Conservation (phyloP, 2,329 filamentous ascomycete species). For the Cercospora beticola region DNA sequence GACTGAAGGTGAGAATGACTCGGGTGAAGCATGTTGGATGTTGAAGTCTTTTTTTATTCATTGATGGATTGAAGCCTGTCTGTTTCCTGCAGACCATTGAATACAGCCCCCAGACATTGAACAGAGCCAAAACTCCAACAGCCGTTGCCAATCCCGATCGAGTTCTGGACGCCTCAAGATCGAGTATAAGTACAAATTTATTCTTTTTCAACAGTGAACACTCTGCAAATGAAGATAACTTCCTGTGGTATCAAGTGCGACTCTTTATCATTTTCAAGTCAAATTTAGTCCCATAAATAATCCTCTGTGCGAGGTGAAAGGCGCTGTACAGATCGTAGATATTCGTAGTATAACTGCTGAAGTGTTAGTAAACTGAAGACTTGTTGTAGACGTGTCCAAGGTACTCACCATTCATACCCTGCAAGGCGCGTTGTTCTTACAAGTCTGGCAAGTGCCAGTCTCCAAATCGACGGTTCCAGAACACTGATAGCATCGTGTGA, state of each 20-base stretch:
- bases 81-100: background rate
- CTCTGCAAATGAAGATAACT: background rate
- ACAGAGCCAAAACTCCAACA: background rate
- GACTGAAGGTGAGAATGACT: background rate
- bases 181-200: background rate
- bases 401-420: conserved; percentile 15
- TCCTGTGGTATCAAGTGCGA: background rate
- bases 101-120: background rate
- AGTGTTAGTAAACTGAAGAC: background rate
- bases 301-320: background rate
- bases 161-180: background rate
- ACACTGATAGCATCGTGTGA: conserved; percentile 25
- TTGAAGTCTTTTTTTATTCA: background rate
- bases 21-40: background rate
- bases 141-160: background rate
- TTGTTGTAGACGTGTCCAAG: background rate
- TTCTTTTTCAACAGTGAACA: background rate
- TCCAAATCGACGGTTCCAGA: conserved; percentile 22
- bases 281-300: background rate
- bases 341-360: background rate
- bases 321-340: background rate
- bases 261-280: background rate
- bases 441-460: conserved; percentile 20
- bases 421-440: conserved; percentile 17
- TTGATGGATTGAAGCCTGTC: background rate